Evolutionary conservation across 129 eudicot genomes (phyloP).

Genomic region (Chrysanthemum makinoi): DNA sequence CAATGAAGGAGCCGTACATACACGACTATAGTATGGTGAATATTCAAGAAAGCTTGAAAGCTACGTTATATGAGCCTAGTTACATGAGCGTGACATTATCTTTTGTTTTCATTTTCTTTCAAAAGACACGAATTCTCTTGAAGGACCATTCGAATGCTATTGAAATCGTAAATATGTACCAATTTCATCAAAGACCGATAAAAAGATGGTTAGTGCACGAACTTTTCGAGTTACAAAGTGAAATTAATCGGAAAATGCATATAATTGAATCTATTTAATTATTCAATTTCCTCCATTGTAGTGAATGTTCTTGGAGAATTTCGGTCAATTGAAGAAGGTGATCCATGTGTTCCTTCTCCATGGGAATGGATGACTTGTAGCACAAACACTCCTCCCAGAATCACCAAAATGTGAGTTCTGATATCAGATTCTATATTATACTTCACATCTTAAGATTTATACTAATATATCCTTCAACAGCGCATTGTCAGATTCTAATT

Average conservation of each 20-base stretch:
- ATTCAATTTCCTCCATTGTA: slow-evolving; percentile 28
- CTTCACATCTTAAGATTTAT: background rate
- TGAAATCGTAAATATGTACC: slow-evolving; percentile 81
- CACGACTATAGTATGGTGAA: slow-evolving; percentile 91
- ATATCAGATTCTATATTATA: background rate
- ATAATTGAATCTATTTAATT: slow-evolving; percentile 15
- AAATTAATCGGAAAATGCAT: background rate
- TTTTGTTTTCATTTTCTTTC: slow-evolving; percentile 79
- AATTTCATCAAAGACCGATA: slow-evolving; percentile 65
- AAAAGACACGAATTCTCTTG: slow-evolving; percentile 74
- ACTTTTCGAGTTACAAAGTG: background rate
- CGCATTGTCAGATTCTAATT: slow-evolving; percentile 59
- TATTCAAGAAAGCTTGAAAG: slow-evolving; percentile 85
- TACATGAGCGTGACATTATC: slow-evolving; percentile 79
- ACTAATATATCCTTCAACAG: slow-evolving; percentile 46
- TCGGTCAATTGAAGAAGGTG: slow-evolving; percentile 56
- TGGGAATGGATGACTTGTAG: slow-evolving; percentile 95
- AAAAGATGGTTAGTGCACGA: slow-evolving; percentile 57
- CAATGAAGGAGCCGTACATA: slow-evolving; percentile 72
- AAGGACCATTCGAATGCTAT: slow-evolving; percentile 84
- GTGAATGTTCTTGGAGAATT: slow-evolving; percentile 61
- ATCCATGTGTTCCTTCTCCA: slow-evolving; percentile 78
- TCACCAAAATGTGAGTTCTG: slow-evolving; percentile 76
- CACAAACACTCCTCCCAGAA: slow-evolving; percentile 63
- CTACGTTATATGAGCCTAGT: slow-evolving; percentile 90